Evolutionary conservation across 495 filamentous ascomycete genomes (phyloP), one percentile per base, ranked within the genome.

Genomic region (Podospora tetraspora): DNA sequence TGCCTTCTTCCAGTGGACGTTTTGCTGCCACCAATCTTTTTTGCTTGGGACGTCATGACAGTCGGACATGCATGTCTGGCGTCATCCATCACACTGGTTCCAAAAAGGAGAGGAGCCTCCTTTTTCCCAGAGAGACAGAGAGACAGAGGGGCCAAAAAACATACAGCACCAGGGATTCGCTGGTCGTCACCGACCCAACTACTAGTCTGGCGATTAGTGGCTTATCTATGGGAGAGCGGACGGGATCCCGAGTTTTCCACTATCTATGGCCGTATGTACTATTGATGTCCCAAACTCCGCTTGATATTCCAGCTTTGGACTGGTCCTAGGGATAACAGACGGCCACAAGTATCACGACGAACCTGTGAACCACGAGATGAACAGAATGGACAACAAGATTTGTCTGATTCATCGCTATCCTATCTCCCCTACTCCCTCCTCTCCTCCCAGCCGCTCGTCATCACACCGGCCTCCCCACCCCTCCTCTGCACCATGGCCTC

Each of bases 161-260:
- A 52, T 43, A 19, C 37, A 43, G 37, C 37, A 43, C 19, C 43
- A n/a, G 43, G 43, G 16, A n/a, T 52, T 52, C 43, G 16, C 43
- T 72, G 67, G 68, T 75, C 66, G 74, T 76, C 68, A 76, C 72
- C 78, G 72, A 79, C 77, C 76, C 76, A 76, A 77, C 74, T 82
- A 81, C 80, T 82, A 73, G 69, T 79, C 74, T 65, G 71, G 77
- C 76, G 63, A 67, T 74, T 66, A 68, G 67, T 66, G 67, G 76
- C 73, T 80, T 79, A 74, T 78, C 77, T 78, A 81, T 74, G 80
- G 79, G 77, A 80, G 81, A 83, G 79, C 82, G 79, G 80, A 84
- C 81, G 81, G 82, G 80, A 81, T 80, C 76, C 80, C 81, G 80
- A 78, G 71, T 78, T 77, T 68, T 82, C 79, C 70, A 70, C 52